Base-by-base conservation (phyloP, 495 filamentous ascomycete genomes). In the Hypoxylon rickii region DNA sequence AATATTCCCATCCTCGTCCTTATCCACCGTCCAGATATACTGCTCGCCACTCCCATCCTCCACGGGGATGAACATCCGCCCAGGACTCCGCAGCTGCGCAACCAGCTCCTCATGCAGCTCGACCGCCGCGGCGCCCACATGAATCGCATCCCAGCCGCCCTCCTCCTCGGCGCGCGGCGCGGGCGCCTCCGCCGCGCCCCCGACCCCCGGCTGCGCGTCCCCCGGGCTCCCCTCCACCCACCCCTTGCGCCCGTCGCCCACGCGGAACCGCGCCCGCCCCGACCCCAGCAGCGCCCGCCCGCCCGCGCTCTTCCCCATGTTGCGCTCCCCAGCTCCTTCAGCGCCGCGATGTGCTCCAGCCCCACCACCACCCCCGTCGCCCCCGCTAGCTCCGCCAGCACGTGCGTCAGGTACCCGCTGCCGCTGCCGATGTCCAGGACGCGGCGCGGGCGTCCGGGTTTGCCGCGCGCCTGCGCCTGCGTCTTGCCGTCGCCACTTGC, bases 371-470 rank as follows among this genome's bases (percentile, higher is more conserved):
- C 82, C 18, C 76, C 81, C 7, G 55, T 37, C 10, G 76, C 75
- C 19, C 81, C 84, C 10, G 89, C 86, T 0, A 97, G 78, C 58
- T 92, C 87, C 1, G 92, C 93, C 5, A 97, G 67, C 1, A 97
- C 87, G 71, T 92, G 89, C 15, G 92, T 96, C 7, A 98, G 78
- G 63, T 98, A 98, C 16, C 94, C 94, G 8, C 86, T 90, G 0
- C 94, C 94, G 46, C 85, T 89, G 2, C 94, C 94, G 63, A 98
- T 86, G 66, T 98, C 94, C 0, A 98, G 82, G 8, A 96, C 86
- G 42, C 80, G 63, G 8, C 76, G 41, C 11, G 58, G 63, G 0
- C 64, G 51, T 1, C 49, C 44, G 4, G 33, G n/a, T 29, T 18
- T 17, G 1, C 53, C 44, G 3, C 24, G 29, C 3, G 43, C 21